Evolutionary conservation across 2,329 filamentous ascomycete genomes (phyloP).

Genomic region (Mycosphaerelloides madeirae): DNA sequence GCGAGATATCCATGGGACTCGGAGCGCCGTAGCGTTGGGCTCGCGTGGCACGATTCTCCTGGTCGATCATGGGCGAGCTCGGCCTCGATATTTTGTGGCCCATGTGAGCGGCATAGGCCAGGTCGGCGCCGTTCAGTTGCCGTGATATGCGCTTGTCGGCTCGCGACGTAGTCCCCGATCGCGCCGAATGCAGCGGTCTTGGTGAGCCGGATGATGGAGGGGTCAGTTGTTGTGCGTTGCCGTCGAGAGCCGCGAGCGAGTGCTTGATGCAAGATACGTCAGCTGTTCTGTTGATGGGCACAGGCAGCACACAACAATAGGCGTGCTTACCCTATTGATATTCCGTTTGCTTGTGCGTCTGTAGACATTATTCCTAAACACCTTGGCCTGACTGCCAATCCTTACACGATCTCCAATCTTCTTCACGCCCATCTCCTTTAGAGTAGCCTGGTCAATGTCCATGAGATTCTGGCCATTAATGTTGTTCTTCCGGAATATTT

Average conservation of each 20-base stretch:
- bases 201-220: slow-evolving; percentile 62
- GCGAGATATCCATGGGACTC: slow-evolving; percentile 52
- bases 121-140: slow-evolving; percentile 41
- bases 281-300: neutral
- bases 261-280: slow-evolving; percentile 54
- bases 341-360: slow-evolving; percentile 59
- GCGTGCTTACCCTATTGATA: slow-evolving; percentile 62
- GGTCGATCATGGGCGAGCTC: slow-evolving; percentile 64
- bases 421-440: slow-evolving; percentile 97
- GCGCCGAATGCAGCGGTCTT: slow-evolving; percentile 54
- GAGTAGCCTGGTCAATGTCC: slow-evolving; percentile 92
- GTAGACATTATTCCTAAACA: slow-evolving; percentile 47
- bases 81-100: slow-evolving; percentile 61
- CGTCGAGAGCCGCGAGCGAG: slow-evolving; percentile 76
- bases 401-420: slow-evolving; percentile 95
- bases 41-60: slow-evolving; percentile 48
- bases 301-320: neutral
- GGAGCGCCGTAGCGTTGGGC: slow-evolving; percentile 55
- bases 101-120: slow-evolving; percentile 39
- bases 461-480: slow-evolving; percentile 96
- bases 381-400: slow-evolving; percentile 54
- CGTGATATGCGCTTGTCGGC: slow-evolving; percentile 47
- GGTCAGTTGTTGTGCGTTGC: slow-evolving; percentile 48
- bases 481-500: slow-evolving; percentile 82
- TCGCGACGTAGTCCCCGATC: slow-evolving; percentile 42